These are phyloP conservation scores for peach (Prunus persica) DNA, from an alignment of 306 rosid species.

Conservation along the genomic window DNA sequence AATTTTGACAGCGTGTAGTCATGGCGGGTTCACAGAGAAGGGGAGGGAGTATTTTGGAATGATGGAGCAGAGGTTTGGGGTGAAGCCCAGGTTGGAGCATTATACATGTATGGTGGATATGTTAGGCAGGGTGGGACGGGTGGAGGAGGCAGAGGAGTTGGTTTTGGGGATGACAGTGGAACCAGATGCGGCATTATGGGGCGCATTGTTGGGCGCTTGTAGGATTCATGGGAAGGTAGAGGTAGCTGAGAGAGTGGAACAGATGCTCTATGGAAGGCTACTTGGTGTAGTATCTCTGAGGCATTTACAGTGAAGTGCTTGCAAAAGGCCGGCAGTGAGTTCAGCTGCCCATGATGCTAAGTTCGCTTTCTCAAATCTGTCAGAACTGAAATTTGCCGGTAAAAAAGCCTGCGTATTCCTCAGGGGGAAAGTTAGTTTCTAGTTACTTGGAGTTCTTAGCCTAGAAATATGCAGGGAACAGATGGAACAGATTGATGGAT, in stretches of 20 bases:
- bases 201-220: conserved; percentile 59
- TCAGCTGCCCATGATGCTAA: background rate
- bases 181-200: conserved; percentile 56
- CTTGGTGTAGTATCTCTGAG: conserved; percentile 24
- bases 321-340: background rate
- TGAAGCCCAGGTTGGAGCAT: conserved; percentile 49
- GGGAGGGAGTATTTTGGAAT: conserved; percentile 53
- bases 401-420: background rate
- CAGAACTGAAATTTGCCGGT: background rate
- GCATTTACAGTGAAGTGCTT: background rate
- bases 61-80: conserved; percentile 50
- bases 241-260: conserved; percentile 54
- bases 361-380: background rate
- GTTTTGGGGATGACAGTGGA: conserved; percentile 48
- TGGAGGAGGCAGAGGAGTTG: conserved; percentile 68
- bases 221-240: conserved; percentile 58
- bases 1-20: conserved; percentile 61
- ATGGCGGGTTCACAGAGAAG: conserved; percentile 56
- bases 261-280: conserved; percentile 32
- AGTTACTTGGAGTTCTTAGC: background rate
- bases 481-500: background rate
- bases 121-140: conserved; percentile 63
- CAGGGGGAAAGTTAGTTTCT: background rate
- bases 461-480: background rate
- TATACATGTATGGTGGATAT: conserved; percentile 81